A percentile compares a stretch with the other conserved stretches of the same genome.
Conservation (phyloP, 129 eudicot species). For the Arctium minus region DNA sequence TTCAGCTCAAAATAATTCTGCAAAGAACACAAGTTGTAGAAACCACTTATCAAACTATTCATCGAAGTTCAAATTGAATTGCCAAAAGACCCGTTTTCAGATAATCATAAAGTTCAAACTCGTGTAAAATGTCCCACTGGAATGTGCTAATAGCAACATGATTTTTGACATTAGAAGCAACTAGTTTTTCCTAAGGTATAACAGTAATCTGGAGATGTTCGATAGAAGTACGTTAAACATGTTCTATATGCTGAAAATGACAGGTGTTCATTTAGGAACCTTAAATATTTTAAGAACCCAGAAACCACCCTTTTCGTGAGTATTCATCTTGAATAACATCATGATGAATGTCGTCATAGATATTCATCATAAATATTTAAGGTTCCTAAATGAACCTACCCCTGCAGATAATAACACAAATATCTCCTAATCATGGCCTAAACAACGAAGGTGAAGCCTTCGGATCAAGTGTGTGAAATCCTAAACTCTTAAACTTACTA, state of each 20-base stretch:
- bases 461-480: background rate
- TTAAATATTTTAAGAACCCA: too few relatives aligned
- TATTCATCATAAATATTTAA: background rate
- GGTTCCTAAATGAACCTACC: too few relatives aligned
- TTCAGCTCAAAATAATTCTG: background rate
- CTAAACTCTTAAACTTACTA: background rate
- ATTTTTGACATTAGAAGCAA: background rate
- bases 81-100: background rate
- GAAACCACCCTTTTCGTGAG: too few relatives aligned
- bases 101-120: background rate
- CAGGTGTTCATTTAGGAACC: too few relatives aligned
- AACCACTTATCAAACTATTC: background rate
- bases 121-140: background rate
- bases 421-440: slow-evolving; percentile 2
- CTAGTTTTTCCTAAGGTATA: background rate
- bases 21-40: background rate
- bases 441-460: background rate
- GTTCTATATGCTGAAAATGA: background rate
- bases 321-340: too few relatives aligned
- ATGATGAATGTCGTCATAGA: too few relatives aligned
- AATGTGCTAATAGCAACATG: background rate
- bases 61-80: background rate
- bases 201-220: background rate
- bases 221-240: background rate
- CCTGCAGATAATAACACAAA: background rate